A percentile compares a stretch with the other conserved stretches of the same genome.
Conservation (phyloP, 1,284 basidiomycete genomes). For the Malassezia equina region DNA sequence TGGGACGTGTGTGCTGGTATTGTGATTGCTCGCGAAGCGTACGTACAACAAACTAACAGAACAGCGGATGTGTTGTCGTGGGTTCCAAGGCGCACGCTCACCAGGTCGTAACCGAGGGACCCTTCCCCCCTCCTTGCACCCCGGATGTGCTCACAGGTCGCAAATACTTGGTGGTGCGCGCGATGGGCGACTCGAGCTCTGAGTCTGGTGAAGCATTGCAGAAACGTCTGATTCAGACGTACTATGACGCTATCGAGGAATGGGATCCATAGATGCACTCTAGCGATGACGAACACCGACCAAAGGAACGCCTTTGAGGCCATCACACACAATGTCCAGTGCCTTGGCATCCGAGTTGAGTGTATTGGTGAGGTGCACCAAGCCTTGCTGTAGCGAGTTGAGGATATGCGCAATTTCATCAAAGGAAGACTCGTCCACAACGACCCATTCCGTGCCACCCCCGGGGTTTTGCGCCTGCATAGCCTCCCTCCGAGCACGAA, state of each 20-base stretch:
- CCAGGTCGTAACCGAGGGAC: conserved; percentile 47
- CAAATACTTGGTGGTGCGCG: conserved; percentile 69
- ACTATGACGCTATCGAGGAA: conserved; percentile 72
- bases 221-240: conserved; percentile 67
- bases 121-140: conserved; percentile 50
- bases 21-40: conserved; percentile 85
- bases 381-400: conserved; percentile 35
- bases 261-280: conserved; percentile 49
- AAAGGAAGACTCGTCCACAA: conserved; percentile 37
- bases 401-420: conserved; percentile 34
- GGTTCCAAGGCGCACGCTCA: conserved; percentile 26
- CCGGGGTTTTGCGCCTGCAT: conserved; percentile 19
- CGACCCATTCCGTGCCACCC: conserved; percentile 38
- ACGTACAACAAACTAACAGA: conserved; percentile 50
- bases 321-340: conserved; percentile 35
- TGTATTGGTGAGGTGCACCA: conserved; percentile 38
- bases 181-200: conserved; percentile 47
- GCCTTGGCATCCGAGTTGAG: conserved; percentile 31
- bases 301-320: conserved; percentile 31
- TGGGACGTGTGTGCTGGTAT: conserved; percentile 62
- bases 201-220: conserved; percentile 66
- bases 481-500: conserved; percentile 35
- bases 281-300: conserved; percentile 24
- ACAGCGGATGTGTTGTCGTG: conserved; percentile 26
- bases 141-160: conserved; percentile 69